Evolutionary conservation across 129 eudicot genomes (phyloP).

Genomic region (Pulicaria dysenterica): DNA sequence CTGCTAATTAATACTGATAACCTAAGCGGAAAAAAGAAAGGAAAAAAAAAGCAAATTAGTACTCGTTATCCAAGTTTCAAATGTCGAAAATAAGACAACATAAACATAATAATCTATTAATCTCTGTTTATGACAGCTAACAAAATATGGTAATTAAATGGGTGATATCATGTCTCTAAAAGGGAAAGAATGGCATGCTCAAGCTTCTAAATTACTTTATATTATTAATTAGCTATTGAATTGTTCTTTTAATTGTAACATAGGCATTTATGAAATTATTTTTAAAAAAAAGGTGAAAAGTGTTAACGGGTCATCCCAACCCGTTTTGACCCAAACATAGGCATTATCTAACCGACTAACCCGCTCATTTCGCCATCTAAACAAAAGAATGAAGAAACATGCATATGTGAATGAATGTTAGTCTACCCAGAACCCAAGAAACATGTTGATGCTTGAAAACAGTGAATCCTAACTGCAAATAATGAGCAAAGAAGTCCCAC

Average conservation of each 20-base stretch:
- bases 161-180: too few relatives aligned
- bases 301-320: not conserved
- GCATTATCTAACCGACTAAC: not conserved
- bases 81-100: too few relatives aligned
- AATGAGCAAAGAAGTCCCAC: conserved; percentile 30
- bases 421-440: not conserved
- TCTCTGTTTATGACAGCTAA: too few relatives aligned
- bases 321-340: not conserved
- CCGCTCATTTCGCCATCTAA: not conserved
- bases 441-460: conserved; percentile 18
- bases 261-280: too few relatives aligned
- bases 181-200: too few relatives aligned
- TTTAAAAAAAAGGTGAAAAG: not conserved
- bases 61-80: not conserved
- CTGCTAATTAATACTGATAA: conserved; percentile 19
- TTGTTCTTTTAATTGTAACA: too few relatives aligned
- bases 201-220: too few relatives aligned
- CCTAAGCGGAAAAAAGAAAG: not conserved
- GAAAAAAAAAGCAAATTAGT: not conserved
- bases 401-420: conserved; percentile 3
- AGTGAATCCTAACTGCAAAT: conserved; percentile 5
- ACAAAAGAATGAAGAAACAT: conserved; percentile 8
- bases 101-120: too few relatives aligned
- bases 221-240: too few relatives aligned
- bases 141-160: too few relatives aligned